A percentile compares a stretch with the other conserved stretches of the same genome.
Conservation (phyloP, 192 early-diverging fungal species). For the Gonapodya sp. region DNA sequence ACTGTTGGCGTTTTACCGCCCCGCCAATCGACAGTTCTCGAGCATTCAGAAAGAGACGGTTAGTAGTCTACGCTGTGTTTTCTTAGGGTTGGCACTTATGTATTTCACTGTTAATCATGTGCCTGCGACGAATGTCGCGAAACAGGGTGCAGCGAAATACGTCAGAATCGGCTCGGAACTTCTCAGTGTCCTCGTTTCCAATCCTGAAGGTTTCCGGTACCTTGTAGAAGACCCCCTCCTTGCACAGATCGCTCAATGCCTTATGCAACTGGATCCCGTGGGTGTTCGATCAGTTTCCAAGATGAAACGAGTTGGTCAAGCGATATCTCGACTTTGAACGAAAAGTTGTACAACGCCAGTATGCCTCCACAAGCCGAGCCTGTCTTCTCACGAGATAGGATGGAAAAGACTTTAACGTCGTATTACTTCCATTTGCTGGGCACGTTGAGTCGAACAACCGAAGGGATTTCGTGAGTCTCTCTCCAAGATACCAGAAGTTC, state of each 20-base stretch:
- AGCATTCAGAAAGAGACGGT: constrained; percentile 49
- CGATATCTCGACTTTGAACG: background rate
- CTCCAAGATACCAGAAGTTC: no score
- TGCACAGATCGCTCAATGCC: constrained; percentile 59
- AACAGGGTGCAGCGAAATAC: constrained; percentile 34
- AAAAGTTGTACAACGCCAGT: background rate
- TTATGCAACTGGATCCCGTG: constrained; percentile 67
- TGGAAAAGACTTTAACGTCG: constrained; percentile 59
- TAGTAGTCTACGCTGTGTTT: constrained; percentile 14
- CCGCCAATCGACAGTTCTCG: constrained; percentile 59
- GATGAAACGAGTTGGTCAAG: background rate
- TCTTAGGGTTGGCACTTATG: no score
- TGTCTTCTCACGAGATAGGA: constrained; percentile 63
- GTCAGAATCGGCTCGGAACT: constrained; percentile 60
- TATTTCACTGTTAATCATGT: no score
- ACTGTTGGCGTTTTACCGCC: constrained; percentile 62
- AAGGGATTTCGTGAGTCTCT: constrained; percentile 45
- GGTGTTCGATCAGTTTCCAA: constrained; percentile 18
- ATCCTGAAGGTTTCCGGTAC: constrained; percentile 56
- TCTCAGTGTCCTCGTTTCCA: constrained; percentile 49
- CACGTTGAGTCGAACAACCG: constrained; percentile 44
- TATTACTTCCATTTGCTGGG: constrained; percentile 76
- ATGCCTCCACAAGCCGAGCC: constrained; percentile 34
- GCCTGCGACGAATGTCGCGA: background rate
- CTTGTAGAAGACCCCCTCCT: constrained; percentile 61